Conservation (phyloP, 2,329 filamentous ascomycete species). For the Alternaria arbusti region DNA sequence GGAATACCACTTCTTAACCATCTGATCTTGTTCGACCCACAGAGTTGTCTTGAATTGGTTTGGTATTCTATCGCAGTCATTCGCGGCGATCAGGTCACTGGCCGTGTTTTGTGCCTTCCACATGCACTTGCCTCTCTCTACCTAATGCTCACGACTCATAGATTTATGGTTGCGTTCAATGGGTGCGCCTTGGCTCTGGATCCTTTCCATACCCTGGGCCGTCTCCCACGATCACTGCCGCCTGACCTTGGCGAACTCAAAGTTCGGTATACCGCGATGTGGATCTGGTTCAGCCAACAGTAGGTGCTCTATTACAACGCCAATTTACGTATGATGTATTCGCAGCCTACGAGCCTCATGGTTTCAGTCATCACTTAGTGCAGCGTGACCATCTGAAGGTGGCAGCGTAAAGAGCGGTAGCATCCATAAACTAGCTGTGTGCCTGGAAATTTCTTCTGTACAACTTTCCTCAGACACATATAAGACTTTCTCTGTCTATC, state of each 20-base stretch:
- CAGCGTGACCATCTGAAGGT: neutral
- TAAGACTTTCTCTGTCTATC: neutral
- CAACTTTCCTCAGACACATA: neutral
- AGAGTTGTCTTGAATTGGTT: neutral
- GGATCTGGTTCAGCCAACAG: neutral
- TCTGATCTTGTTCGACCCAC: neutral
- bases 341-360: neutral
- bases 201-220: neutral
- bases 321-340: neutral
- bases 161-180: neutral
- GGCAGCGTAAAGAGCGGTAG: neutral
- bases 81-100: neutral
- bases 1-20: slow-evolving; percentile 20
- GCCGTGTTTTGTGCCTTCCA: neutral
- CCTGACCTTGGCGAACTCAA: neutral
- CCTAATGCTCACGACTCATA: neutral
- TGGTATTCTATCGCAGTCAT: neutral
- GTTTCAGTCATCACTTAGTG: neutral
- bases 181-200: neutral
- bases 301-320: neutral
- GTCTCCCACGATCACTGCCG: neutral
- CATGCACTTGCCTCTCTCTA: neutral
- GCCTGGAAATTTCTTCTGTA: neutral
- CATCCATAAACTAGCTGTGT: neutral
- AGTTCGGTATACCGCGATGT: neutral